These are phyloP conservation scores for Phialophora macrospora DNA, from an alignment of 2,329 filamentous ascomycete genomes.

Conservation along the genomic window DNA sequence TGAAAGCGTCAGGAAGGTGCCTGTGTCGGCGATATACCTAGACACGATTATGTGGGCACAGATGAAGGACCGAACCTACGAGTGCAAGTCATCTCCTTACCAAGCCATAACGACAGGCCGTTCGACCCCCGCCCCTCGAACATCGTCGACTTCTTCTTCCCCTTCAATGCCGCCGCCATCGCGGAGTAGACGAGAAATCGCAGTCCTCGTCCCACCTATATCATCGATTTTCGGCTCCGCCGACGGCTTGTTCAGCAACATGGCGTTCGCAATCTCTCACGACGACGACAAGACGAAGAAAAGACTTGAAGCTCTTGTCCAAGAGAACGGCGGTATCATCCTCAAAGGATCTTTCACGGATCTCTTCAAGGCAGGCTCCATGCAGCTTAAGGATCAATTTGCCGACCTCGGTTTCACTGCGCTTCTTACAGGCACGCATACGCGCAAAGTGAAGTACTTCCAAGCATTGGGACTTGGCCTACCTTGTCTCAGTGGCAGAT, in stretches of 20 bases:
- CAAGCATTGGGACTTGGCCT: slow-evolving; percentile 89
- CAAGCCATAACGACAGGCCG: slow-evolving; percentile 37
- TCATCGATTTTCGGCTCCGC: background rate
- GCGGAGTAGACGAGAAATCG: slow-evolving; percentile 43
- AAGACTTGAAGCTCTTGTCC: slow-evolving; percentile 66
- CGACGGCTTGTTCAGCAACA: slow-evolving; percentile 69
- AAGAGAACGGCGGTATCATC: slow-evolving; percentile 72
- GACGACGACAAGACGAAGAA: slow-evolving; percentile 62
- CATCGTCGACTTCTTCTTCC: slow-evolving; percentile 47
- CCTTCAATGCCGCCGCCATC: slow-evolving; percentile 56
- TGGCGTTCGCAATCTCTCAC: slow-evolving; percentile 87
- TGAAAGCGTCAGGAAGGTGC: slow-evolving; percentile 47
- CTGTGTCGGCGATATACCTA: slow-evolving; percentile 53
- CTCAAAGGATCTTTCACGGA: slow-evolving; percentile 78
- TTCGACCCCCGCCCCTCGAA: slow-evolving; percentile 47
- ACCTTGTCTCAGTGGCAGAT: slow-evolving; percentile 81
- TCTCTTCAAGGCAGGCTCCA: slow-evolving; percentile 62
- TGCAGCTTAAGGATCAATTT: slow-evolving; percentile 62
- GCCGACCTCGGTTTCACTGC: slow-evolving; percentile 74
- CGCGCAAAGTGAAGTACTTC: slow-evolving; percentile 87
- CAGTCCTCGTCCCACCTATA: slow-evolving; percentile 26
- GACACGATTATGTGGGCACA: slow-evolving; percentile 54
- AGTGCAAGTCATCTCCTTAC: slow-evolving; percentile 38
- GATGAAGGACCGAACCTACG: slow-evolving; percentile 49
- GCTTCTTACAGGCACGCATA: slow-evolving; percentile 83